Conservation (phyloP, 2,329 filamentous ascomycete species). For the Lasiodiplodia hormozganensis region DNA sequence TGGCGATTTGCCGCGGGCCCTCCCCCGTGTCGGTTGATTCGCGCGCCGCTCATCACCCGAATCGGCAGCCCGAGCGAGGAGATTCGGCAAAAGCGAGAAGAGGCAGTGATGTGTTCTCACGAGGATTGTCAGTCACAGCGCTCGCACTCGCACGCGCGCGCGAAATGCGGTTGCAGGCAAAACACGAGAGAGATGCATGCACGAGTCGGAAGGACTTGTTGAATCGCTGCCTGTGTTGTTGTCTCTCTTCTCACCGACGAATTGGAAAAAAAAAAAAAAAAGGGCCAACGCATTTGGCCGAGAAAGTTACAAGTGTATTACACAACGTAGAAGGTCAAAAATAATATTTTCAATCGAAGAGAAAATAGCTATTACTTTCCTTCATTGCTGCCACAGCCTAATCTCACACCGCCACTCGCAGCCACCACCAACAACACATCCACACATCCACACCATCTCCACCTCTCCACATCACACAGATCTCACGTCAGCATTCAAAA, state of each 20-base stretch:
- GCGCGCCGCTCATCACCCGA: too few relatives aligned
- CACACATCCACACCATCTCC: neutral
- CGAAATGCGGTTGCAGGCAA: too few relatives aligned
- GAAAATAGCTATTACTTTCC: neutral
- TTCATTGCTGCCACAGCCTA: neutral
- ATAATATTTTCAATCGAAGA: neutral
- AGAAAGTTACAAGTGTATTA: neutral
- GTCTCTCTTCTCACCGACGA: neutral
- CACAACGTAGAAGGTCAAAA: neutral
- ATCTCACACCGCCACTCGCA: constrained; percentile 3
- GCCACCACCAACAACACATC: neutral
- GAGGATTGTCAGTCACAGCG: too few relatives aligned
- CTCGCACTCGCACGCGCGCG: too few relatives aligned
- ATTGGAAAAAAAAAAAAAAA: neutral
- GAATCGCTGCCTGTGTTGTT: neutral
- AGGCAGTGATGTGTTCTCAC: too few relatives aligned
- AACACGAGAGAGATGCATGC: too few relatives aligned
- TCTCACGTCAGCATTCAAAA: constrained; percentile 1
- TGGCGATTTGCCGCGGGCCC: neutral
- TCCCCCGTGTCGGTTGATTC: too few relatives aligned
- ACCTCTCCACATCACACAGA: neutral
- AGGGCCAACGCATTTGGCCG: neutral
- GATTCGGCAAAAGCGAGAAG: too few relatives aligned
- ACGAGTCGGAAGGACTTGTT: neutral
- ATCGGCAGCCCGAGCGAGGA: too few relatives aligned